Percentiles rank a stretch among this genome's conserved stretches.
These are phyloP conservation scores for Nicotiana tabacum DNA, from an alignment of 257 asterid genomes.

Conservation along the genomic window DNA sequence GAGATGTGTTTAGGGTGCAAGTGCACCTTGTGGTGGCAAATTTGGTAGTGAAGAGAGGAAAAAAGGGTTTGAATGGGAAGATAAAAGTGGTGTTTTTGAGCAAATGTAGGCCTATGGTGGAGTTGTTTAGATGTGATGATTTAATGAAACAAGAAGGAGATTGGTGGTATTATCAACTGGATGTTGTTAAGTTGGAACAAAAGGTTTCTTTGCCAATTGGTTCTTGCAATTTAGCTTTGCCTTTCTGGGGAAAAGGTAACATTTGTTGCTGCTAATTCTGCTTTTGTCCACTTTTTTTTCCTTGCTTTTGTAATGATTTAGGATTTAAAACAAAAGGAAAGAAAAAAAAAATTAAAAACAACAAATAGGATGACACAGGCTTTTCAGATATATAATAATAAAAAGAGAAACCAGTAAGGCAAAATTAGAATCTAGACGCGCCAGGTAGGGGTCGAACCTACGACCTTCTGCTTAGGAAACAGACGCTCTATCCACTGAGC, in stretches of 20 bases:
- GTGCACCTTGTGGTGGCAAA: slow-evolving; percentile 62
- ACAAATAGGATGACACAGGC: no score
- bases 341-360: no score
- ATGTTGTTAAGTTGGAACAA: slow-evolving; percentile 40
- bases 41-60: slow-evolving; percentile 47
- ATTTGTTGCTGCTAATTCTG: neutral
- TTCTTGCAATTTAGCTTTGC: slow-evolving; percentile 70
- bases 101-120: slow-evolving; percentile 61
- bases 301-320: no score
- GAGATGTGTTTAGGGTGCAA: slow-evolving; percentile 76
- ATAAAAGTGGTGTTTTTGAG: slow-evolving; percentile 62
- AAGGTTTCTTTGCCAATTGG: slow-evolving; percentile 68
- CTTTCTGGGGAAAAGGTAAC: slow-evolving; percentile 74
- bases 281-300: neutral
- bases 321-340: no score
- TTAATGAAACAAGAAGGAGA: slow-evolving; percentile 55
- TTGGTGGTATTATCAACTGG: slow-evolving; percentile 68
- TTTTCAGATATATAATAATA: no score
- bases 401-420: no score
- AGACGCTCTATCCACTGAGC: slow-evolving; percentile 99
- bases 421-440: slow-evolving; percentile 32
- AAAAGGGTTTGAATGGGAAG: slow-evolving; percentile 45
- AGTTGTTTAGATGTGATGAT: slow-evolving; percentile 70
- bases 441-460: slow-evolving; percentile 99
- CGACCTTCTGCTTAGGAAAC: slow-evolving; percentile 99